These are phyloP conservation scores for Mangifera indica DNA, from an alignment of 345 rosid species.

Conservation along the genomic window DNA sequence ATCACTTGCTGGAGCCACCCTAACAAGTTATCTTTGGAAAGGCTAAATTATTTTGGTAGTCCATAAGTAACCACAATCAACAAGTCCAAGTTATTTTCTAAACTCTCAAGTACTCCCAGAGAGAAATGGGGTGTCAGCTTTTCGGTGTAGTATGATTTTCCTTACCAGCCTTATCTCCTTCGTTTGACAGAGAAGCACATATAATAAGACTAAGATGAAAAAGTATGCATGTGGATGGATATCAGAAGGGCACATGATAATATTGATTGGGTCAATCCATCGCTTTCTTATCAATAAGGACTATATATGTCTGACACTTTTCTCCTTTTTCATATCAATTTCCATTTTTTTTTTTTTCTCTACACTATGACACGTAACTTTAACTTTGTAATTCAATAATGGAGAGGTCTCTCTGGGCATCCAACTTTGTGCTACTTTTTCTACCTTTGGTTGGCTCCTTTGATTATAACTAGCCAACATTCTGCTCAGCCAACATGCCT, in stretches of 20 bases:
- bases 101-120: neutral
- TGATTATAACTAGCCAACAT: slow-evolving; percentile 8
- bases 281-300: neutral
- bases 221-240: slow-evolving; percentile 32
- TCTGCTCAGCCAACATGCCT: slow-evolving; percentile 20
- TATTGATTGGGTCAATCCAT: slow-evolving; percentile 25
- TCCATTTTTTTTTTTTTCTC: slow-evolving; percentile 9
- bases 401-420: slow-evolving; percentile 1
- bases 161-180: neutral
- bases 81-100: neutral
- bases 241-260: slow-evolving; percentile 39
- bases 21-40: no score
- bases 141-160: slow-evolving; percentile 10
- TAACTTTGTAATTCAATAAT: slow-evolving; percentile 16
- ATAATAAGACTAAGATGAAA: slow-evolving; percentile 28
- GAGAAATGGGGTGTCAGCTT: slow-evolving; percentile 18
- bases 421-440: neutral
- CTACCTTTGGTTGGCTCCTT: slow-evolving; percentile 8
- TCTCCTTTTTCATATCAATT: neutral
- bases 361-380: neutral
- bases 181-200: slow-evolving; percentile 25
- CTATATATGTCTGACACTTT: no score
- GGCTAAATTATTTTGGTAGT: no score
- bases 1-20: no score
- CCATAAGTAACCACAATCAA: neutral